Evolutionary conservation across 371 early-diverging fungal genomes (phyloP), one percentile per base, ranked within the genome.

Genomic region (Mucor piriformis): DNA sequence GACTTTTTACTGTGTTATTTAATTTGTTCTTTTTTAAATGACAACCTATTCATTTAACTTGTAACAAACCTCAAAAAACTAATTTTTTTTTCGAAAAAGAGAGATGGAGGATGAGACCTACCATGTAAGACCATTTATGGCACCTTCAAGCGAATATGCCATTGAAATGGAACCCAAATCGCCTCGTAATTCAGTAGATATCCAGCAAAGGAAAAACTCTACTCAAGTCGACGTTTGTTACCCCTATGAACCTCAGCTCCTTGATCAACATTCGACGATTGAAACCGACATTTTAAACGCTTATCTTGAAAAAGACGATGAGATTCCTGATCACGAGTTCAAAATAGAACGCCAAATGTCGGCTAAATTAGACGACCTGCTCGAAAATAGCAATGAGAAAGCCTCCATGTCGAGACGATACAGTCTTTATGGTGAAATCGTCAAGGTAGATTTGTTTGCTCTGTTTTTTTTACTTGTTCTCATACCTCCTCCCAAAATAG

Each of bases 401-500:
- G 25, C 33, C 2, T 44, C 57, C 2, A 33, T 47, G n/a, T 33
- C 61, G 16, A 54, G 66, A 38, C 49, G 66, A 25, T 65, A 50
- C n/a, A 77, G 71, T 50, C 29, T 64, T 10, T 72, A 66, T 53
- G 70, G 66, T 13, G 72, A 67, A 25, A 62, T 65, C 24, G 25
- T 67, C 20, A 53, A 56, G 27, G 76, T 70, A 68, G 40, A 29
- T 29, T 29, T 16, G 18, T 46, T 6, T 20, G 2, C 13, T 23
- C 16, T 21, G 27, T 46, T 2, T 10, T 3, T 32, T n/a, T 21
- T 18, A 12, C 16, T 43, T 42, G 6, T 5, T 15, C 5, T 29
- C 12, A 54, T 44, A 48, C 16, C n/a, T 38, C 11, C 24, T n/a
- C 12, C 27, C 33, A 23, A 32, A 29, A 11, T 60, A 76, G 74